These are phyloP conservation scores for Chaetomidium leptoderma DNA, from an alignment of 495 filamentous ascomycete genomes.

Conservation along the genomic window DNA sequence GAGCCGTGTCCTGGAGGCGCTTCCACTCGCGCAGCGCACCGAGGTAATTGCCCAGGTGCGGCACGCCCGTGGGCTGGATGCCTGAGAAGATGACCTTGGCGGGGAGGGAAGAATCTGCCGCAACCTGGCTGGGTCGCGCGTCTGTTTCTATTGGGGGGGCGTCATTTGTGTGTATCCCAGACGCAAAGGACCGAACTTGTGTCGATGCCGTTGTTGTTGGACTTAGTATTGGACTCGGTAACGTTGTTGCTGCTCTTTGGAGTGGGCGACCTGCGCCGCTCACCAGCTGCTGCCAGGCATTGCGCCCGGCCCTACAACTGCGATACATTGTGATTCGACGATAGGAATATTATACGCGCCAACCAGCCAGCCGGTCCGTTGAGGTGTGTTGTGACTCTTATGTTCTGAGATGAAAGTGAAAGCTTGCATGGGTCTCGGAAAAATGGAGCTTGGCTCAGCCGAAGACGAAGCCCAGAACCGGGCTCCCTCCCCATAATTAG, in stretches of 20 bases:
- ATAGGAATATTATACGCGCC: not conserved
- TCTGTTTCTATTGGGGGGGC: not conserved
- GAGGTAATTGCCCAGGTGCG: constrained; percentile 95
- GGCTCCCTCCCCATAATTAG: too few species aligned
- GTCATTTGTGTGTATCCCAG: not conserved
- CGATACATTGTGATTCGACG: not conserved
- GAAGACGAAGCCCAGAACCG: not conserved
- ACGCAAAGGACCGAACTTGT: not conserved
- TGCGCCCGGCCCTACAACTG: not conserved
- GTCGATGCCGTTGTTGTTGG: not conserved
- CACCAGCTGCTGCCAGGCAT: constrained; percentile 3
- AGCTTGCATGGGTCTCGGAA: not conserved
- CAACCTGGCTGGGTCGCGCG: not conserved
- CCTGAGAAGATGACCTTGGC: constrained; percentile 78
- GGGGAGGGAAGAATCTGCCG: too few species aligned
- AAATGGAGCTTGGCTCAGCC: not conserved
- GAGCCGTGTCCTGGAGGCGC: constrained; percentile 61
- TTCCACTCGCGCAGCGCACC: constrained; percentile 89
- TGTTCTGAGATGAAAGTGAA: not conserved
- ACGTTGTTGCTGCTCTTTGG: not conserved
- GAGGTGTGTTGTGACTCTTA: not conserved
- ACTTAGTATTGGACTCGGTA: not conserved
- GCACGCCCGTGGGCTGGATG: constrained; percentile 92
- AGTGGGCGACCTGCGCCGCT: not conserved
- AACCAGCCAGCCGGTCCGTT: not conserved